A percentile compares a stretch with the other conserved stretches of the same genome.
Conservation (phyloP, 169 alveolate genomes). For the Cyclospora cayetanensis region DNA sequence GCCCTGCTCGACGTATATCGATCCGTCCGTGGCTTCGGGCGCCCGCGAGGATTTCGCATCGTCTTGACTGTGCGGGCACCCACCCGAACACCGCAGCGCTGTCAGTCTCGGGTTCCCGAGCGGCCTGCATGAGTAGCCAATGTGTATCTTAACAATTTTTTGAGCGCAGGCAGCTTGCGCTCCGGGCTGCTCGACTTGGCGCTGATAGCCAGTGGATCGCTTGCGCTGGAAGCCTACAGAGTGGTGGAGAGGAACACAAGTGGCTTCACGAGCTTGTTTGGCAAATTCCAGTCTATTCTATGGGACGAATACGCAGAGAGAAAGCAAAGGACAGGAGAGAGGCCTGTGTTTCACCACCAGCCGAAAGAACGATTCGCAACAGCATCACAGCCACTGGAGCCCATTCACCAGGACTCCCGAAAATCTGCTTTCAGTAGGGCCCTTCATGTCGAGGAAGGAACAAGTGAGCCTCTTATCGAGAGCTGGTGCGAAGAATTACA, state of each 20-base stretch:
- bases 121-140: too few relatives aligned
- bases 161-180: background rate
- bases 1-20: too few relatives aligned
- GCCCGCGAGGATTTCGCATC: too few relatives aligned
- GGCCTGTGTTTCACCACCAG: background rate
- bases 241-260: slow-evolving; percentile 54
- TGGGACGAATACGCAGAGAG: slow-evolving; percentile 50
- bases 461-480: background rate
- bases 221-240: slow-evolving; percentile 35
- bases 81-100: too few relatives aligned
- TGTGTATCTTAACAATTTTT: too few relatives aligned
- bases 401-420: background rate
- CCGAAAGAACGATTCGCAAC: background rate
- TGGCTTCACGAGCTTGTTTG: slow-evolving; percentile 40
- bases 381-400: background rate
- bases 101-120: too few relatives aligned
- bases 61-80: too few relatives aligned
- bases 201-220: background rate
- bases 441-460: slow-evolving; percentile 25
- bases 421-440: slow-evolving; percentile 23
- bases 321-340: background rate
- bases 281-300: background rate
- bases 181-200: slow-evolving; percentile 46
- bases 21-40: too few relatives aligned
- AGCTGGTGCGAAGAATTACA: slow-evolving; percentile 54